Base-by-base conservation (phyloP, 2,329 filamentous ascomycete genomes). In the Sphaerulina vaccinii region DNA sequence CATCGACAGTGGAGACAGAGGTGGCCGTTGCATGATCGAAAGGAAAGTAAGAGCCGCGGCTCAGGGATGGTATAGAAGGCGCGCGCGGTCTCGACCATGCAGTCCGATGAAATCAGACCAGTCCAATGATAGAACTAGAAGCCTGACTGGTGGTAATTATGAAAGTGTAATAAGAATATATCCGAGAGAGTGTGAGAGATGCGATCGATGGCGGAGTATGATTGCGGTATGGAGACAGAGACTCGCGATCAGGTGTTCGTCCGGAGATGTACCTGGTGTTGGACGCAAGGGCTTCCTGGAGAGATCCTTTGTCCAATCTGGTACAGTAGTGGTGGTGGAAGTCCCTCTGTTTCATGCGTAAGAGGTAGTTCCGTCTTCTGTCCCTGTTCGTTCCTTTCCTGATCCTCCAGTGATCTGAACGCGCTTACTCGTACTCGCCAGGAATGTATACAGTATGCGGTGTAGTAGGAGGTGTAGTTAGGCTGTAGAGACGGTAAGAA, bases 1-100 rank as follows among this genome's bases (percentile, higher is more conserved):
- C 79, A 88, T 75, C 74, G 88, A 93, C 70, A 90, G 81, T 68
- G 89, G 88, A 68, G 89, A 91, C 70, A 91, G 49, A 19, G 63
- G 60, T 13, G 57, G 49, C 18, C 36, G 36, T 24, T 49, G 45
- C 45, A 49, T 49, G 5, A 16, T 48, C 35, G 11, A 40, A 21
- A 19, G 44, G 33, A 18, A 24, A 32, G 23, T 27, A 22, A 15
- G 21, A 49, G 45, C 45, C 39, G 47, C 39, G 47, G 39, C 39
- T 50, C 38, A 36, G 47, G 36, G 45, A 36, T 29, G 36, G 23
- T 24, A 22, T 29, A 23, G 23, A 36, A 18, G 42, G 40, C n/a
- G 33, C 21, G 45, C 32, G 43, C 32, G 21, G 32, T 23, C 18
- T 19, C 15, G 44, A 47, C 35, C 44, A 47, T 47, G 22, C 22